Evolutionary conservation across 2,329 filamentous ascomycete genomes (phyloP).

Genomic region (Fusarium cicatricum): DNA sequence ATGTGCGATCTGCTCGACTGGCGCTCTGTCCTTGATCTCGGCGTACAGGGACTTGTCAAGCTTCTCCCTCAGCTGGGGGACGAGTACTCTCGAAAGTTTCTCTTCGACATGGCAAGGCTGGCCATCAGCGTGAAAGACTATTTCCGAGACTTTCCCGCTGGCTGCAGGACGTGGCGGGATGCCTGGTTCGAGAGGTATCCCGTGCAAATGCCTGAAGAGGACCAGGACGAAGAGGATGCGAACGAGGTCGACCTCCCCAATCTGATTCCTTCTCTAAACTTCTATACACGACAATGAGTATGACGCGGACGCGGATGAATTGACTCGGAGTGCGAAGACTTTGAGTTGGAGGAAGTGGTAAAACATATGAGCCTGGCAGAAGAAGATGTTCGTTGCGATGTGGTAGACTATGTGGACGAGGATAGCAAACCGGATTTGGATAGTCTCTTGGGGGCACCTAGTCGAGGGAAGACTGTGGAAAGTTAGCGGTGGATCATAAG

Average conservation of each 20-base stretch:
- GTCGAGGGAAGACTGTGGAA: no score
- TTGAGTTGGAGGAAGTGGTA: not conserved
- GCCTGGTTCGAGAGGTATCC: slow-evolving; percentile 5
- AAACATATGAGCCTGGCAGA: not conserved
- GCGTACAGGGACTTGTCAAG: not conserved
- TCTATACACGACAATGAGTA: no score
- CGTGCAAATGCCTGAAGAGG: not conserved
- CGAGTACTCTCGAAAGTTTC: not conserved
- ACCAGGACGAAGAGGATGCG: not conserved
- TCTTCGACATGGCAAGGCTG: not conserved
- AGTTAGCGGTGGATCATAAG: no score
- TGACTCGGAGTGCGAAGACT: not conserved
- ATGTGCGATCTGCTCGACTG: not conserved
- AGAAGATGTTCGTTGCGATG: not conserved
- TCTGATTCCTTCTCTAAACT: no score
- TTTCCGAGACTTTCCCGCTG: rapidly evolving
- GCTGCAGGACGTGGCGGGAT: not conserved
- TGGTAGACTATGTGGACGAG: not conserved
- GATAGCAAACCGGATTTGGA: no score
- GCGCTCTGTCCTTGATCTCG: not conserved
- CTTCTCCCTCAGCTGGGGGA: not conserved
- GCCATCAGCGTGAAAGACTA: rapidly evolving
- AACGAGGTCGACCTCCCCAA: no score
- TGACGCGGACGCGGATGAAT: not conserved
- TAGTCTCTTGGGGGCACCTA: no score